Conservation (phyloP, 2,329 filamentous ascomycete genomes). For the Penicillium polonicum region DNA sequence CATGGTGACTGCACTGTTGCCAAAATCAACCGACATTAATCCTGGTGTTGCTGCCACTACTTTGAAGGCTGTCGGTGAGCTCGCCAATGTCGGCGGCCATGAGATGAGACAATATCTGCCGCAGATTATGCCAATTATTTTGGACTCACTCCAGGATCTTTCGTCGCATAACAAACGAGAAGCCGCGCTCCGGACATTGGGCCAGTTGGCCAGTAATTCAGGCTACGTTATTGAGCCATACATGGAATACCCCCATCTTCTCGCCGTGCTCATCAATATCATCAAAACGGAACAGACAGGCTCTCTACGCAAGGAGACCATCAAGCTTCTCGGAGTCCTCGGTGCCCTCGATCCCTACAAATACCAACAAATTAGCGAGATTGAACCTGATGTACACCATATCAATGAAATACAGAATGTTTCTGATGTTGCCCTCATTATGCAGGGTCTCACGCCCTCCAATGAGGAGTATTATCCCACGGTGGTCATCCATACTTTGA, state of each 20-base stretch:
- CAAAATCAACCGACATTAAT: slow-evolving; percentile 82
- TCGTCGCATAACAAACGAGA: slow-evolving; percentile 87
- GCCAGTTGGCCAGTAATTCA: slow-evolving; percentile 90
- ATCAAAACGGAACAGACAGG: slow-evolving; percentile 90
- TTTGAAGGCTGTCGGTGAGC: slow-evolving; percentile 89
- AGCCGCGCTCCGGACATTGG: slow-evolving; percentile 83
- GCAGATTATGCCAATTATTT: slow-evolving; percentile 89
- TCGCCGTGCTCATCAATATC: slow-evolving; percentile 89
- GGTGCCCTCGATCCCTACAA: slow-evolving; percentile 95
- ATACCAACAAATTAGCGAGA: slow-evolving; percentile 88
- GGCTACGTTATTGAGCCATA: slow-evolving; percentile 98
- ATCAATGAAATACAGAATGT: slow-evolving; percentile 65
- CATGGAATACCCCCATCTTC: slow-evolving; percentile 86
- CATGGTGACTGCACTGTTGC: slow-evolving; percentile 90
- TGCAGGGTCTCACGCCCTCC: slow-evolving; percentile 93
- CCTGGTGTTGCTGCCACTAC: slow-evolving; percentile 90
- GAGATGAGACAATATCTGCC: slow-evolving; percentile 93
- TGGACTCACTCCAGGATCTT: slow-evolving; percentile 90
- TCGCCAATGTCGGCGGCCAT: slow-evolving; percentile 89
- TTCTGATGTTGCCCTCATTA: slow-evolving; percentile 95
- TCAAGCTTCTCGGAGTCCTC: slow-evolving; percentile 92
- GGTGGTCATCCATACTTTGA: slow-evolving; percentile 91
- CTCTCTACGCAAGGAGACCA: slow-evolving; percentile 84
- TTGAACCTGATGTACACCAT: slow-evolving; percentile 76
- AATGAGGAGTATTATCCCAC: slow-evolving; percentile 99